Percentiles rank a stretch among this genome's conserved stretches.
phyloP scores from a whole-genome alignment of 768 basidiomycete genomes.

The Podaxis sp. region DNA sequence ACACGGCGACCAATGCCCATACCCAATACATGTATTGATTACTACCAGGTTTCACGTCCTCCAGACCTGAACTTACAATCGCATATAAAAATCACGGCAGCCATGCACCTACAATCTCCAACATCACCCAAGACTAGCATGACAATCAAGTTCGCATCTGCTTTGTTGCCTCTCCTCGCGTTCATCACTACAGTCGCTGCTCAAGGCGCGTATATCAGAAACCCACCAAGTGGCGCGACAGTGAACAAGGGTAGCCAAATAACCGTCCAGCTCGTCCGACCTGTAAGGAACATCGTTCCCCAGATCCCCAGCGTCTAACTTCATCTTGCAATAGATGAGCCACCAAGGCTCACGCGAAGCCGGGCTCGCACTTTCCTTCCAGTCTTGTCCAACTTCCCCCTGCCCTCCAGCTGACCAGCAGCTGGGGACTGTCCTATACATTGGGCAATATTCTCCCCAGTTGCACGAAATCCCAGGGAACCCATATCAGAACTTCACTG shows the following conservation, averaged over 20 bases:
- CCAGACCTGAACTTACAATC: too few relatives aligned
- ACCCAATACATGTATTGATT: background rate
- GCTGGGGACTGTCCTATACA: conserved; percentile 32
- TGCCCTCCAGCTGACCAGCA: conserved; percentile 25
- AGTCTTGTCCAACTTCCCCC: conserved; percentile 19
- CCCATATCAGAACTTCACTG: conserved; percentile 30
- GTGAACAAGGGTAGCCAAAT: conserved; percentile 36
- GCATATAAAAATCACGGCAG: background rate
- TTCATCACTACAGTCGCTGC: conserved; percentile 34
- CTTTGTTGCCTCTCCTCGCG: conserved; percentile 29
- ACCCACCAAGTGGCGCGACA: conserved; percentile 32
- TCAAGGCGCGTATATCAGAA: conserved; percentile 39
- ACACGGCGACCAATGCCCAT: background rate
- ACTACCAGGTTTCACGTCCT: background rate
- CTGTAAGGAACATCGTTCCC: conserved; percentile 31
- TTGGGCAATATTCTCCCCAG: conserved; percentile 29
- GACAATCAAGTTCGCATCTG: conserved; percentile 18
- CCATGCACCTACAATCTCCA: background rate
- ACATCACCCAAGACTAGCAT: background rate
- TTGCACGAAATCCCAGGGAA: conserved; percentile 18
- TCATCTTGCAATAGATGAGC: conserved; percentile 27
- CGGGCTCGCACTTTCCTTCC: conserved; percentile 30
- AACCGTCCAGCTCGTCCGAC: conserved; percentile 44
- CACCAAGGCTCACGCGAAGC: conserved; percentile 25
- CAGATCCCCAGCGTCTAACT: conserved; percentile 24